Evolutionary conservation across 2,329 filamentous ascomycete genomes (phyloP), one percentile per base, ranked within the genome.

Genomic region (Juglanconis juglandina): DNA sequence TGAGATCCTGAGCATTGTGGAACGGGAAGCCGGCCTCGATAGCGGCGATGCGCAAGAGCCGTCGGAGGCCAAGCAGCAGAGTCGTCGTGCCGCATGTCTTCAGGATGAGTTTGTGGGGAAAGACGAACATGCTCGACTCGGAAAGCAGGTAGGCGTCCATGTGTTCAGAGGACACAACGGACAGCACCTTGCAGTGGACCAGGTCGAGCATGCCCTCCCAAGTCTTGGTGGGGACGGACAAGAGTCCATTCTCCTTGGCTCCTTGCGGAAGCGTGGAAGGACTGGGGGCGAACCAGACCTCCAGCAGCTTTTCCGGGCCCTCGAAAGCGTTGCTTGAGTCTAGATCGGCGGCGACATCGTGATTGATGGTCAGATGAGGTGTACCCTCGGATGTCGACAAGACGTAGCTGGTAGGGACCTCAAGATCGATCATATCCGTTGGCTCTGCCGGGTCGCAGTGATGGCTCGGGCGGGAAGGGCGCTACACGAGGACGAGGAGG

Each of bases 71-170:
- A 52, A 90, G 88, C 6, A 99, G 85, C 56, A 99, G 80, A 3
- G 95, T 99, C 13, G 95, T 99, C 32, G 95, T 99, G 63, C 95
- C 95, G 71, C 95, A 99, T 7, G 95, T 99, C 85, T 99, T 99
- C 67, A 99, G 81, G 63, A 99, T 96, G 65, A 99, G 85, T 82
- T 99, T 99, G 85, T 99, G 95, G n/a, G 93, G 92, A 76, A 96
- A 99, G 68, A 99, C 92, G 73, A 99, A 99, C 93, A 99, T 96
- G 89, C 95, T 98, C 46, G 95, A 98, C 79, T 99, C 95, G 65
- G 95, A 99, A 59, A 99, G 83, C 6, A 99, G 86, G 73, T 99
- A 99, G 66, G 95, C 94, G 72, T 99, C 95, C 68, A 98, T 90
- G 72, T 94, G 88, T 65, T 96, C 92, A 32, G 94, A 96, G 72